phyloP scores from a whole-genome alignment of 139 green algal species.

The Ostreobium quekettii region DNA sequence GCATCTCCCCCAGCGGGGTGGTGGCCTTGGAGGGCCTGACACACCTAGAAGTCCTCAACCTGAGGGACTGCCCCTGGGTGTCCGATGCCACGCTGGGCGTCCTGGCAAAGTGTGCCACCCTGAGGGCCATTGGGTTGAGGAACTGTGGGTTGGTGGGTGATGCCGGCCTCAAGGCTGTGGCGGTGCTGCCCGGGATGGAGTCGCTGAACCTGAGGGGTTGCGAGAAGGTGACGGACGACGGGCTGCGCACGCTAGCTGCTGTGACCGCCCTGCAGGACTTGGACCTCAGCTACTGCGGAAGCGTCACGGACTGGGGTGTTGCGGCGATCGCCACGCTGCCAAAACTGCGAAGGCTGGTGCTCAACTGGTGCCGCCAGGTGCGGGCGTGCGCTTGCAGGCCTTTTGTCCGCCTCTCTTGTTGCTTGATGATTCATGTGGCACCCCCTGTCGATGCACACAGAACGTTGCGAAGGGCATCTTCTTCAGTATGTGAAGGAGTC shows the following conservation, averaged over 20 bases:
- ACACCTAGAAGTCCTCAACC: neutral
- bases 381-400: too few species aligned
- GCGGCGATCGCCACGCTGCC: neutral
- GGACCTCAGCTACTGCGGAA: neutral
- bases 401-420: too few species aligned
- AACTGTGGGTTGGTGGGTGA: neutral
- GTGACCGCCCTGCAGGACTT: neutral
- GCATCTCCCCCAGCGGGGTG: neutral
- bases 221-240: neutral
- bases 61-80: conserved; percentile 9
- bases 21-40: neutral
- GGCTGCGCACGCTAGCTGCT: neutral
- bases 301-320: neutral
- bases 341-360: neutral
- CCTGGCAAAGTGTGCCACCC: neutral
- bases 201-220: conserved; percentile 12
- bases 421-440: too few species aligned
- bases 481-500: too few species aligned
- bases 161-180: neutral
- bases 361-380: conserved; percentile 1
- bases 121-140: neutral
- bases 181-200: neutral
- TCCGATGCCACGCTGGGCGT: neutral
- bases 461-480: too few species aligned
- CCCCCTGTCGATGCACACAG: too few species aligned